Percentiles rank a stretch among this genome's conserved stretches.
phyloP scores from a whole-genome alignment of 805 yeast genomes.

The Sugiyamaella chiloensis region DNA sequence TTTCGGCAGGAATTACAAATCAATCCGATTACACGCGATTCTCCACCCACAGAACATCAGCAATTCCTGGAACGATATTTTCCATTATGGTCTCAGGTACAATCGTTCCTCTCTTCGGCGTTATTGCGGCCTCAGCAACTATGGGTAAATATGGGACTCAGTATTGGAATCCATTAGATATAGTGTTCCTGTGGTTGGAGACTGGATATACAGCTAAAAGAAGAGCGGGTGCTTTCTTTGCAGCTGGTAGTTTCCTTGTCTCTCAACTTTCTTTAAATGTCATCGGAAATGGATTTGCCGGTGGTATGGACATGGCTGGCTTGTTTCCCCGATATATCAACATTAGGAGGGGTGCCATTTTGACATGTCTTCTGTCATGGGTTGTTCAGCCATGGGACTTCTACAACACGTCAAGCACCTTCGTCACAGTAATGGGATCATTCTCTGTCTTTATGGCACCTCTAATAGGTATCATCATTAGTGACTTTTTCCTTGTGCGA shows the following conservation, averaged over 20 bases:
- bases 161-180: conserved; percentile 48
- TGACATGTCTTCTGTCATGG: conserved; percentile 30
- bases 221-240: conserved; percentile 42
- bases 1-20: conserved; percentile 41
- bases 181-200: conserved; percentile 37
- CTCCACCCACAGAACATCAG: conserved; percentile 38
- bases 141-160: conserved; percentile 38
- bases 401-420: conserved; percentile 36
- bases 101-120: conserved; percentile 47
- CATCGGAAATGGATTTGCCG: conserved; percentile 47
- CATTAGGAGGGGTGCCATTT: conserved; percentile 39
- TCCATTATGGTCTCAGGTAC: conserved; percentile 42
- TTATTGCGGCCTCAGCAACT: conserved; percentile 46
- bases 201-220: conserved; percentile 38
- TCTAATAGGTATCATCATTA: conserved; percentile 36
- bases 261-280: conserved; percentile 47
- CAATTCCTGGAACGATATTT: conserved; percentile 39
- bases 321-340: conserved; percentile 46
- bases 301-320: conserved; percentile 49
- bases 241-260: conserved; percentile 38
- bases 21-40: conserved; percentile 45
- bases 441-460: conserved; percentile 42
- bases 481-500: conserved; percentile 42
- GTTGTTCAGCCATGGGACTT: conserved; percentile 42
- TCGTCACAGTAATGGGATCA: conserved; percentile 37